Conservation (phyloP, 371 early-diverging fungal species). For the Entomophthora muscae region DNA sequence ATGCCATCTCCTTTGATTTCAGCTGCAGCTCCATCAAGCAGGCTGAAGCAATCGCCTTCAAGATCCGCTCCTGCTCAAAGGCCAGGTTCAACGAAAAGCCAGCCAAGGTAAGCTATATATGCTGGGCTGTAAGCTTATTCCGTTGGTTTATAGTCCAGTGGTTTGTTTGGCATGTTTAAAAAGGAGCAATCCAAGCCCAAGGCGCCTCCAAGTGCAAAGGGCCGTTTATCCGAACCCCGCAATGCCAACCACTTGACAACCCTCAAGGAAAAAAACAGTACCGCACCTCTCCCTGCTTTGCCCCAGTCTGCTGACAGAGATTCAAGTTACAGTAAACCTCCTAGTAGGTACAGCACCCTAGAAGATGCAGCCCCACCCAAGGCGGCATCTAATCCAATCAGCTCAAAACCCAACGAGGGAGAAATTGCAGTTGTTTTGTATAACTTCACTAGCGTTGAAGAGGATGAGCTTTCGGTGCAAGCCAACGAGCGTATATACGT, state of each 20-base stretch:
- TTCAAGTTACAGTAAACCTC: too few relatives aligned
- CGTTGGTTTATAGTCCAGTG: background rate
- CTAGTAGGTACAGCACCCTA: too few relatives aligned
- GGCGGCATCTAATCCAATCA: too few relatives aligned
- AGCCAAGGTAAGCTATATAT: background rate
- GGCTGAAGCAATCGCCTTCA: constrained; percentile 4
- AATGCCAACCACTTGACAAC: too few relatives aligned
- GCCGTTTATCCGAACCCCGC: background rate
- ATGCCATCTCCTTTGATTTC: background rate
- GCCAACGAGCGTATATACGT: constrained; percentile 13
- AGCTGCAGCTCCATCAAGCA: constrained; percentile 6
- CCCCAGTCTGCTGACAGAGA: too few relatives aligned
- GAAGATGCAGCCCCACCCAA: too few relatives aligned
- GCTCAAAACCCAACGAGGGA: constrained; percentile 16
- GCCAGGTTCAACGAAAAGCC: background rate
- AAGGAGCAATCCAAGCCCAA: background rate
- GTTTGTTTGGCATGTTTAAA: background rate
- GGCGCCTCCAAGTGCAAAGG: background rate
- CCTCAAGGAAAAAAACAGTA: too few relatives aligned
- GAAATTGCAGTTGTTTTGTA: constrained; percentile 54
- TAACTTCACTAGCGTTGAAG: constrained; percentile 50
- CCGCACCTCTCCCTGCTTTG: too few relatives aligned
- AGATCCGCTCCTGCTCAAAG: background rate
- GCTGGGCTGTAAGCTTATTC: background rate
- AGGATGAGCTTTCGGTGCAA: constrained; percentile 50